Conservation (phyloP, 257 asterid species). For the Ehretia macrophylla region DNA sequence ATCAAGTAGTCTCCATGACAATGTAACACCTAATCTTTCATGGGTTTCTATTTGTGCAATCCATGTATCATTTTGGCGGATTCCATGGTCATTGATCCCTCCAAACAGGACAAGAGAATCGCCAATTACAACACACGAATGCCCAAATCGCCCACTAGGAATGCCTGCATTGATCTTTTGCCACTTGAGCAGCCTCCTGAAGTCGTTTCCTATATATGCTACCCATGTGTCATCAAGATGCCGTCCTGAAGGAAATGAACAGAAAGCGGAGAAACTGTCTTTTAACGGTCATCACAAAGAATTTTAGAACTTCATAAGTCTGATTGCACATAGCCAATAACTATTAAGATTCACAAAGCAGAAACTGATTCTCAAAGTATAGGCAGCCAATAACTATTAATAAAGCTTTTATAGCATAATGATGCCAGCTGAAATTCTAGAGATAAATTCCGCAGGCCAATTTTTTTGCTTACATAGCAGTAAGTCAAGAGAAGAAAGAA, state of each 20-base stretch:
- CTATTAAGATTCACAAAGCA: neutral
- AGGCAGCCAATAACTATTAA: no score
- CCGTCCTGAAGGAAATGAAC: slow-evolving; percentile 46
- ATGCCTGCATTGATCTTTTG: slow-evolving; percentile 57
- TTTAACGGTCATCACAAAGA: neutral
- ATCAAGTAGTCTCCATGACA: slow-evolving; percentile 75
- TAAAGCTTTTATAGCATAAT: no score
- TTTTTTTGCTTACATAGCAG: no score
- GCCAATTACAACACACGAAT: slow-evolving; percentile 59
- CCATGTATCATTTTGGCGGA: slow-evolving; percentile 81
- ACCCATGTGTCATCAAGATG: slow-evolving; percentile 94
- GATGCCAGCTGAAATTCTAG: no score
- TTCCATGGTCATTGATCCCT: slow-evolving; percentile 77
- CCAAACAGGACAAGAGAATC: slow-evolving; percentile 70
- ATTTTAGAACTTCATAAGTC: neutral
- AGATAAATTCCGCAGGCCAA: no score
- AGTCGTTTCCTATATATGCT: slow-evolving; percentile 49
- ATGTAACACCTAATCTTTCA: slow-evolving; percentile 36
- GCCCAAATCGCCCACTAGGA: slow-evolving; percentile 90
- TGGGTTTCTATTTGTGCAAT: slow-evolving; percentile 44
- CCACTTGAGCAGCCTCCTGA: slow-evolving; percentile 52
- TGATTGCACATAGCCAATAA: neutral
- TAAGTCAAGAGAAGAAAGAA: no score
- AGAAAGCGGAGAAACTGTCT: neutral
- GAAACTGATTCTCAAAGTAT: no score